Percentiles rank a stretch among this genome's conserved stretches.
These are phyloP conservation scores for Cryptococcus amylolentus DNA, from an alignment of 1,284 basidiomycete species.

Conservation along the genomic window DNA sequence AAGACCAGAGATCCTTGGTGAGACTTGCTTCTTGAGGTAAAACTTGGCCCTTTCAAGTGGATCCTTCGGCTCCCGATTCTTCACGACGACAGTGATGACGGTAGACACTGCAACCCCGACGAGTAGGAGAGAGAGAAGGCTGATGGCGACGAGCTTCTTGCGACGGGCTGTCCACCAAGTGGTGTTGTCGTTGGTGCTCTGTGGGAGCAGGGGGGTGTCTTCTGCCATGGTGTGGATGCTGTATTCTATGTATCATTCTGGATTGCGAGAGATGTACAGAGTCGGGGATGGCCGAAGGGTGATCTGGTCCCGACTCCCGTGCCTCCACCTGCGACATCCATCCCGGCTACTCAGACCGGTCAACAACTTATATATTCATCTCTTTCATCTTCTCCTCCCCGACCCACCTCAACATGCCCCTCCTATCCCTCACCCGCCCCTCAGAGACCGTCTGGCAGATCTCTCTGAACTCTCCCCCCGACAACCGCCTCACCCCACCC, in stretches of 20 bases:
- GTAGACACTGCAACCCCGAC: slow-evolving; percentile 24
- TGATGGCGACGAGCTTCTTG: slow-evolving; percentile 23
- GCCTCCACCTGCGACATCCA: slow-evolving; percentile 2
- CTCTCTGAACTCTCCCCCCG: slow-evolving; percentile 43
- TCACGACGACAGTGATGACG: slow-evolving; percentile 36
- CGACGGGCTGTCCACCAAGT: not conserved
- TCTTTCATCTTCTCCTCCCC: too few relatives aligned
- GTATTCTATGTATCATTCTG: too few relatives aligned
- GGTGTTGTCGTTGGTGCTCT: too few relatives aligned
- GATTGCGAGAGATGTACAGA: slow-evolving; percentile 6
- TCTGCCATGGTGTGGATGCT: not conserved
- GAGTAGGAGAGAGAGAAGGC: slow-evolving; percentile 42
- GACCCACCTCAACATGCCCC: not conserved
- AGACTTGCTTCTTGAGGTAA: slow-evolving; percentile 37
- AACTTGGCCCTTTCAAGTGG: slow-evolving; percentile 45
- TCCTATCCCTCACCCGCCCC: slow-evolving; percentile 32
- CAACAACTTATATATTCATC: too few relatives aligned
- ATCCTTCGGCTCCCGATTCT: slow-evolving; percentile 46
- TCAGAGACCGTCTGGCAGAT: slow-evolving; percentile 37
- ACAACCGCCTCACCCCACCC: slow-evolving; percentile 46
- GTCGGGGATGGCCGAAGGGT: not conserved
- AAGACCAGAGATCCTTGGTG: not conserved
- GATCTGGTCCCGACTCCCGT: too few relatives aligned
- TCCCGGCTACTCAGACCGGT: too few relatives aligned
- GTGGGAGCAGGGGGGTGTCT: not conserved